phyloP scores from a whole-genome alignment of 169 alveolate species.

The Neospora caninum region DNA sequence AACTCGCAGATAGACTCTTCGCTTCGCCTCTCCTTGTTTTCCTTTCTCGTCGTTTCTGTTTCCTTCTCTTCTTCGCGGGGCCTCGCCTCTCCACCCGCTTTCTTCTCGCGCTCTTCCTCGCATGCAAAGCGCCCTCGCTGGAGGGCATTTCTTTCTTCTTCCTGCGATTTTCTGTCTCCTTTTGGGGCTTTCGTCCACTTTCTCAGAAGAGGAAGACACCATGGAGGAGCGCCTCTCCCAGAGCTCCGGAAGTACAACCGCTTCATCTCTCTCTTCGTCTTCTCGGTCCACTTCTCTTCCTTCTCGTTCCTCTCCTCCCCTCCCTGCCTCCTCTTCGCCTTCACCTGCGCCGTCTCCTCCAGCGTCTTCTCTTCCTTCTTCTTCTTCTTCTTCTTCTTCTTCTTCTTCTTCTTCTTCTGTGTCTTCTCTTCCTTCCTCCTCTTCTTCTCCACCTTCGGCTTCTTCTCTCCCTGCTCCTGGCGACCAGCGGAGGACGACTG shows the following conservation, averaged over 20 bases:
- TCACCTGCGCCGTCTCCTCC: neutral
- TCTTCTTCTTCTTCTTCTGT: neutral
- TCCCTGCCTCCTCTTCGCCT: neutral
- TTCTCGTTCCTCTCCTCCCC: neutral
- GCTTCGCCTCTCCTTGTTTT: neutral
- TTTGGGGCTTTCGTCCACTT: neutral
- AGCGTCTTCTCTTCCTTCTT: neutral
- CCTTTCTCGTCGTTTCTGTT: neutral
- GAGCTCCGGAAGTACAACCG: neutral
- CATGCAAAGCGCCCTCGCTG: neutral
- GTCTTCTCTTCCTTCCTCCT: neutral
- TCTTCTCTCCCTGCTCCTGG: too few relatives aligned
- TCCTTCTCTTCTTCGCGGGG: neutral
- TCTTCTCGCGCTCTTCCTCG: neutral
- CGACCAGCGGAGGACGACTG: too few relatives aligned
- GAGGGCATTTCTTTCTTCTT: neutral
- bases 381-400: slow-evolving; percentile 2
- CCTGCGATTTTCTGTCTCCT: neutral
- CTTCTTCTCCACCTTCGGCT: too few relatives aligned
- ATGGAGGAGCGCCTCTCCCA: neutral
- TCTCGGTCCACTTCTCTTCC: neutral
- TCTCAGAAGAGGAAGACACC: neutral
- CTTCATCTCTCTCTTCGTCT: neutral
- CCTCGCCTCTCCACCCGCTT: neutral
- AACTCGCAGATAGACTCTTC: neutral